phyloP scores from a whole-genome alignment of 441 rosid genomes.

The Capsella rubella region DNA sequence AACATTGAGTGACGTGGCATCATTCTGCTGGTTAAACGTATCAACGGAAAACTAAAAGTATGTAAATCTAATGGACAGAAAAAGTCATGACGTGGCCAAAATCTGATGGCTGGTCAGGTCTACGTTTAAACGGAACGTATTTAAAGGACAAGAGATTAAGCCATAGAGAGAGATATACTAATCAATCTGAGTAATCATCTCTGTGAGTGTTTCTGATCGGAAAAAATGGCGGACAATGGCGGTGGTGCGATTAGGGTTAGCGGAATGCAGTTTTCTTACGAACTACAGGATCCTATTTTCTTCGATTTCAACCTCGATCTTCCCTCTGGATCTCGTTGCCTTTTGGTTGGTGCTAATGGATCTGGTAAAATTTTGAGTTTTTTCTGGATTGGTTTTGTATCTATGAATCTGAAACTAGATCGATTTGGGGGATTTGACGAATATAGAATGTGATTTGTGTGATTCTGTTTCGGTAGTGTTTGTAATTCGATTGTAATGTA shows the following conservation, averaged over 20 bases:
- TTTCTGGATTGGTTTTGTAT: background rate
- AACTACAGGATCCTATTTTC: slow-evolving; percentile 66
- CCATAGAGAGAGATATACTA: background rate
- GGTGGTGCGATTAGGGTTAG: slow-evolving; percentile 60
- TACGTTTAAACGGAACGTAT: slow-evolving; percentile 32
- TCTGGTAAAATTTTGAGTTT: slow-evolving; percentile 57
- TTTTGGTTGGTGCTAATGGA: slow-evolving; percentile 96
- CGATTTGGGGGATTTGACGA: background rate
- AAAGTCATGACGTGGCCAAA: slow-evolving; percentile 29
- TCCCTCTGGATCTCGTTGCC: slow-evolving; percentile 90
- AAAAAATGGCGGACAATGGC: slow-evolving; percentile 53
- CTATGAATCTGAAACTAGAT: background rate
- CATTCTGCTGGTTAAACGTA: slow-evolving; percentile 36
- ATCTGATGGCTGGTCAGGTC: slow-evolving; percentile 25
- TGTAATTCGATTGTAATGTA: too few relatives aligned
- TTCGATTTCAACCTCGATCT: slow-evolving; percentile 74
- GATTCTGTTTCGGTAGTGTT: background rate
- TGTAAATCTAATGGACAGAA: slow-evolving; percentile 36
- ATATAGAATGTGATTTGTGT: background rate
- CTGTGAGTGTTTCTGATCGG: background rate
- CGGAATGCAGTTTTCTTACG: slow-evolving; percentile 90
- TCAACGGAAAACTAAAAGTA: slow-evolving; percentile 20
- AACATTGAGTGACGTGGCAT: slow-evolving; percentile 33
- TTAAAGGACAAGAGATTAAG: slow-evolving; percentile 3
- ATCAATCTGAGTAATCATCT: background rate